Base-by-base conservation (phyloP, 179 eudicot species). In the Silene noctiflora region DNA sequence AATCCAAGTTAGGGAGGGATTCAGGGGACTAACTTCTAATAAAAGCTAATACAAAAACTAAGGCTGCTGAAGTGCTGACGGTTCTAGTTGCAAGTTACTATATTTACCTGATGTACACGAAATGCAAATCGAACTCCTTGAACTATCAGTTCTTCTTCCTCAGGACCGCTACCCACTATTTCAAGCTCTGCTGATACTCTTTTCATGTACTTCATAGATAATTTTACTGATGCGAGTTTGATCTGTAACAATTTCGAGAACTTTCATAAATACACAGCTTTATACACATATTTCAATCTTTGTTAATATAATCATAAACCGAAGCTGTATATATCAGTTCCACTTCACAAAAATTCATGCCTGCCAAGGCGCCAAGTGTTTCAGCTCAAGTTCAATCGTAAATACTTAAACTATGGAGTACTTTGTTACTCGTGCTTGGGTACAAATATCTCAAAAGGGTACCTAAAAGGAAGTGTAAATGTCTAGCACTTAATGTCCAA, bases 161-260 rank as follows among this genome's bases (percentile, higher is more conserved):
- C 99, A 0, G 90, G 88, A 13, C 90, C 87, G 72, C 93, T 84
- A 35, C 88, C 91, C 11, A 83, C 89, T 46, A 80, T 78, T 82
- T 91, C 98, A 25, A 95, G 96, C 79, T 95, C 99, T 21, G 95
- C 95, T 7, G 98, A 93, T n/a, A 91, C 97, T 84, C 98, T 87
- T 79, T 84, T 93, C 97, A 95, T 91, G 88, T 87, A 91, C 79
- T 93, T 93, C 97, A 91, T 83, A 51, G 99, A 97, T 75, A 95
- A 74, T 78, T 91, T 91, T 16, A 95, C 98, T 1, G 99, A 93
- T 69, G 99, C 99, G 81, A 93, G 87, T 87, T 95, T 95, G 76
- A 93, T 93, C 99, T 95, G 87, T 75, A 74, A 71, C 31, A 11
- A 33, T 76, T 33, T 6, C n/a, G 60, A 74, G 16, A 62, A 12